Conservation (phyloP, 2,329 filamentous ascomycete species). For the Stagonosporopsis chrysanthemi region DNA sequence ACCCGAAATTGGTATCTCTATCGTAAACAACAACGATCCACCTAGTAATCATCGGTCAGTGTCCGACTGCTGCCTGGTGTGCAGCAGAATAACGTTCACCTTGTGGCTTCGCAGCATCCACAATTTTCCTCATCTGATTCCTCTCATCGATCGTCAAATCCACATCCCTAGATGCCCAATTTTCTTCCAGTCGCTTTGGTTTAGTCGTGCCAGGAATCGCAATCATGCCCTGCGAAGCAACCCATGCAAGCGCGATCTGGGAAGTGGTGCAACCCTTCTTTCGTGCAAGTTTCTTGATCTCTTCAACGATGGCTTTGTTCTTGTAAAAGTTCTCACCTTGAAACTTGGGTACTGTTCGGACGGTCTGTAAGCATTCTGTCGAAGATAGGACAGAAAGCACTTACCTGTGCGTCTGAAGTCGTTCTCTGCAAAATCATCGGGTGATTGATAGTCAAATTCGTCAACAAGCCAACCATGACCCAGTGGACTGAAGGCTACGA, state of each 20-base stretch:
- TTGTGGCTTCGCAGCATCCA: conserved; percentile 50
- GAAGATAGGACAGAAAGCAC: no score
- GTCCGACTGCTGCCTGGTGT: conserved; percentile 25
- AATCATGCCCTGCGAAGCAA: conserved; percentile 53
- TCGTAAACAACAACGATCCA: no score
- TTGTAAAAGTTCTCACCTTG: conserved; percentile 45
- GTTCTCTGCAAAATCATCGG: conserved; percentile 53
- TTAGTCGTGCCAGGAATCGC: conserved; percentile 61
- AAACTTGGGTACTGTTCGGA: conserved; percentile 50
- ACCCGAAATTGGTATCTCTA: no score
- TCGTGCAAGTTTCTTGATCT: conserved; percentile 35
- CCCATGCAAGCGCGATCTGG: conserved; percentile 60
- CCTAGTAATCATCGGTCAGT: not conserved
- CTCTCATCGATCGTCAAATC: conserved; percentile 33
- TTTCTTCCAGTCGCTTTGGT: conserved; percentile 28
- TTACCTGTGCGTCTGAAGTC: conserved; percentile 38
- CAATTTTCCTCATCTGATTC: conserved; percentile 28
- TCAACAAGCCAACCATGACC: conserved; percentile 40
- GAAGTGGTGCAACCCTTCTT: conserved; percentile 62
- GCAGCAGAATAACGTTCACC: conserved; percentile 49
- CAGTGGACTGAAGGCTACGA: conserved; percentile 47
- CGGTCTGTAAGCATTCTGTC: no score
- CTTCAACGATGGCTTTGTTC: conserved; percentile 40
- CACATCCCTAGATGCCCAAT: conserved; percentile 30
- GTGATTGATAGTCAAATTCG: conserved; percentile 34